Conservation (phyloP, 441 rosid species). For the Erodium moschatum region DNA sequence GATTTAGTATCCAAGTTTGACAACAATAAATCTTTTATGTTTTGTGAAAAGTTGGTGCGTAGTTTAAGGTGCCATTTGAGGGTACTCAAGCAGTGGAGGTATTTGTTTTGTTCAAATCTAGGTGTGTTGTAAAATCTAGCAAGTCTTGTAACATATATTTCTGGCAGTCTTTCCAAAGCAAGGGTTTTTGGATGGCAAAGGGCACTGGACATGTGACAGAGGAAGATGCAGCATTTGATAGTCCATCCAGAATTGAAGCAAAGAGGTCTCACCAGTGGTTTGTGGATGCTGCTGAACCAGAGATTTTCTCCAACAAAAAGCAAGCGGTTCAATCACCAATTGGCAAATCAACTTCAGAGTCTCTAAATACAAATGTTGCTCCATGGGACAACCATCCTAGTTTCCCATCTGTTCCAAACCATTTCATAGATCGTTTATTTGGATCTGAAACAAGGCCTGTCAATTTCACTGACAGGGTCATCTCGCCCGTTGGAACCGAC, state of each 20-base stretch:
- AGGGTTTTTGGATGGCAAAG: conserved; percentile 49
- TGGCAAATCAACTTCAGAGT: conserved; percentile 30
- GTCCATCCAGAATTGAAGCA: conserved; percentile 35
- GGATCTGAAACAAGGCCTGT: conserved; percentile 43
- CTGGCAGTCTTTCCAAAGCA: conserved; percentile 45
- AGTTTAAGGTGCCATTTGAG: not conserved
- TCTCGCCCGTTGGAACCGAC: conserved; percentile 32
- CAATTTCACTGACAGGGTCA: conserved; percentile 42
- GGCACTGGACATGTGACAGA: conserved; percentile 33
- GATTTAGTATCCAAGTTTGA: not conserved
- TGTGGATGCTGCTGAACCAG: conserved; percentile 37
- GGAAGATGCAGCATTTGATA: conserved; percentile 38
- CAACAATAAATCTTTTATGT: not conserved
- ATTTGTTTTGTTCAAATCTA: not conserved
- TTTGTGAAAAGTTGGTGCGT: not conserved
- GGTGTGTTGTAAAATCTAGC: not conserved
- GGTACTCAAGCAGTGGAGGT: not conserved
- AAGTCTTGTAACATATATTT: conserved; percentile 14
- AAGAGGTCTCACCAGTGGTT: conserved; percentile 61
- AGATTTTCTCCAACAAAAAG: conserved; percentile 47
- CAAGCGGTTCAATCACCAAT: conserved; percentile 41
- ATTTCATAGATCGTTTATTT: conserved; percentile 39
- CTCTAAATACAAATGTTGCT: conserved; percentile 28
- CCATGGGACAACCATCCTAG: conserved; percentile 45
- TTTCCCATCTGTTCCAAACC: conserved; percentile 42